Evolutionary conservation across 129 eudicot species (phyloP), one percentile per base, ranked within the genome.

Genomic region (Apium graveolens): DNA sequence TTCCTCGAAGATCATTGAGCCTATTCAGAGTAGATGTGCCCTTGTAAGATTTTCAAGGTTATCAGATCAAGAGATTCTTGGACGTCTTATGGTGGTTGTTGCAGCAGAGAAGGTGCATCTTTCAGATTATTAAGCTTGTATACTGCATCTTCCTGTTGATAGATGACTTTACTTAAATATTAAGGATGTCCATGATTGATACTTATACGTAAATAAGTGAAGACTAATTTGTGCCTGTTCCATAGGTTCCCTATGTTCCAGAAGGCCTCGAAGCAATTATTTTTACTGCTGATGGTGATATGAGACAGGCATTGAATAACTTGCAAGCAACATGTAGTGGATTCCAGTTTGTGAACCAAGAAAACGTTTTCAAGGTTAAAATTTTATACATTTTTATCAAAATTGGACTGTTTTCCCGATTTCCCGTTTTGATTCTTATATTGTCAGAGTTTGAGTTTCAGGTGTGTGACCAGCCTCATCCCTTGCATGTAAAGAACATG

Each of bases 391-490:
- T 75, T 46, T 35, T 55, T 5, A 73, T 44, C 31, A 20, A 1
- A 29, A n/a, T 57, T 46, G 17, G 55, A 21, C 31, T 53, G 24
- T 24, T 21, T 37, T 57, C 39, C 49, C 17, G 37, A 3, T 51
- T 53, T 37, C 43, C 12, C 11, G 0, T 49, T 69, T 53, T 0
- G 27, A 29, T 53, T 51, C 26, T 60, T 35, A 13, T 20, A 53
- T 51, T 46, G 13, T 74, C 29, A 73, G 60, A 78, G 37, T 42
- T 49, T 48, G 71, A 21, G 42, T 79, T 83, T 75, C 81, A 92
- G 99, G 99, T 95, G 29, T 95, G 99, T 69, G 99, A 95, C 82
- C 99, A 95, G 83, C 99, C 99, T 76, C 99, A 95, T 82, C 99
- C 97, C 34, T 87, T 95, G 89, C 97, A 90, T 27, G 96, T 95